Percentiles rank a stretch among this genome's conserved stretches.
Conservation (phyloP, 2,329 filamentous ascomycete genomes). For the Calonectria naviculata region DNA sequence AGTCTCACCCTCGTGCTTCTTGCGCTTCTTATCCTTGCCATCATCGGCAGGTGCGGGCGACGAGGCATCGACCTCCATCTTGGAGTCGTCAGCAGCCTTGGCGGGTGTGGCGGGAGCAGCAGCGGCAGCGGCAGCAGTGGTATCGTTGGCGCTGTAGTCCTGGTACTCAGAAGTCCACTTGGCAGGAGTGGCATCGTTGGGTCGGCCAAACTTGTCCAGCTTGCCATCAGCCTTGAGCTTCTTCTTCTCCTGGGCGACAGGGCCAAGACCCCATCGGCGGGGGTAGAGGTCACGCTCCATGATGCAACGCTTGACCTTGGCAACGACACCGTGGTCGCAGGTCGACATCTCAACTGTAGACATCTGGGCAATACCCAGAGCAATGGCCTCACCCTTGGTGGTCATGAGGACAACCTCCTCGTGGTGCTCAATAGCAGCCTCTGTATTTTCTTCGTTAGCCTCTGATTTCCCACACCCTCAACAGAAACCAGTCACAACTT, state of each 20-base stretch:
- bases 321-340: constrained; percentile 97
- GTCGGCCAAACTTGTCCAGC: constrained; percentile 95
- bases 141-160: constrained; percentile 77
- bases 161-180: constrained; percentile 95
- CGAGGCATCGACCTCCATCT: constrained; percentile 49
- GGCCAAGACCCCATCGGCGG: constrained; percentile 94
- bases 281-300: constrained; percentile 99
- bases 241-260: constrained; percentile 97
- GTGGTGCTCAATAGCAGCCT: constrained; percentile 90
- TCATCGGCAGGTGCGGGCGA: constrained; percentile 59
- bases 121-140: constrained; percentile 56
- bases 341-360: constrained; percentile 96
- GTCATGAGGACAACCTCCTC: constrained; percentile 99
- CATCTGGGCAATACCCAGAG: constrained; percentile 97
- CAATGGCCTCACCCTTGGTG: constrained; percentile 98
- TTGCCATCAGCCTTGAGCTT: constrained; percentile 99
- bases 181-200: constrained; percentile 92
- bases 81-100: constrained; percentile 50
- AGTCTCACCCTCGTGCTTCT: constrained; percentile 85
- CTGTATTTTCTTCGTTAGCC: constrained; percentile 56
- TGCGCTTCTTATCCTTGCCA: constrained; percentile 74
- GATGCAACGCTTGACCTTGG: constrained; percentile 99
- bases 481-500: constrained; percentile 47
- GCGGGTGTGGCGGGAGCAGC: constrained; percentile 56
- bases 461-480: constrained; percentile 14